phyloP scores from a whole-genome alignment of 2,329 filamentous ascomycete genomes.

The Colletotrichum limetticola region DNA sequence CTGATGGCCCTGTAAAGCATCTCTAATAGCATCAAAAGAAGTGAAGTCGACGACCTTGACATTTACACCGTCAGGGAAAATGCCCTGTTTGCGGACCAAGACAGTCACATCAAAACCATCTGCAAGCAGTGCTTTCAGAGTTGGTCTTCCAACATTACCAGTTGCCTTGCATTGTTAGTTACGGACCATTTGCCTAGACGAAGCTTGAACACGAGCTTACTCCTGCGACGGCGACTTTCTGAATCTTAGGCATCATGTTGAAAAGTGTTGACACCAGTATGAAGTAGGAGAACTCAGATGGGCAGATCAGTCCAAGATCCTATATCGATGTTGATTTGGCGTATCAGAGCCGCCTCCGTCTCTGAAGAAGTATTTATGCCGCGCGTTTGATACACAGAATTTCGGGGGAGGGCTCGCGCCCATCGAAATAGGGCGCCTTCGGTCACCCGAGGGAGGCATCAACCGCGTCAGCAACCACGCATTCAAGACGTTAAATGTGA shows the following conservation, averaged over 20 bases:
- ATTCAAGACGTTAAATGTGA: not conserved
- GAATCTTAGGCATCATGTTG: slow-evolving; percentile 37
- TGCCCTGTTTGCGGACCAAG: slow-evolving; percentile 56
- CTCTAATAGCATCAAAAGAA: slow-evolving; percentile 57
- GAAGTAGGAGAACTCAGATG: not conserved
- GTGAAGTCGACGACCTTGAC: slow-evolving; percentile 60
- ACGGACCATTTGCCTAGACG: too few relatives aligned
- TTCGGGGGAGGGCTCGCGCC: not conserved
- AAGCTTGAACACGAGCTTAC: slow-evolving; percentile 31
- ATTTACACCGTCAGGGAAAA: slow-evolving; percentile 45
- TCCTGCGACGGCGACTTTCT: slow-evolving; percentile 51
- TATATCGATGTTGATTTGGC: not conserved
- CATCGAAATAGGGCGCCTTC: not conserved
- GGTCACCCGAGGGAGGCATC: not conserved
- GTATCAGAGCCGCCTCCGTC: not conserved
- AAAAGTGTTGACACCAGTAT: not conserved
- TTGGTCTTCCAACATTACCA: slow-evolving; percentile 46
- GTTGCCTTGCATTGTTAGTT: slow-evolving; percentile 36
- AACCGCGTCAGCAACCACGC: not conserved
- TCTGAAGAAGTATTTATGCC: not conserved
- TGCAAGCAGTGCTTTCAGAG: slow-evolving; percentile 44
- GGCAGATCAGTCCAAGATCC: not conserved
- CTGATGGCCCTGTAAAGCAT: slow-evolving; percentile 65
- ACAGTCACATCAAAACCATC: slow-evolving; percentile 59
- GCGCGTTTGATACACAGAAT: not conserved